Conservation (phyloP, 2,329 filamentous ascomycete genomes). For the Zelopaecilomyces penicillatus region DNA sequence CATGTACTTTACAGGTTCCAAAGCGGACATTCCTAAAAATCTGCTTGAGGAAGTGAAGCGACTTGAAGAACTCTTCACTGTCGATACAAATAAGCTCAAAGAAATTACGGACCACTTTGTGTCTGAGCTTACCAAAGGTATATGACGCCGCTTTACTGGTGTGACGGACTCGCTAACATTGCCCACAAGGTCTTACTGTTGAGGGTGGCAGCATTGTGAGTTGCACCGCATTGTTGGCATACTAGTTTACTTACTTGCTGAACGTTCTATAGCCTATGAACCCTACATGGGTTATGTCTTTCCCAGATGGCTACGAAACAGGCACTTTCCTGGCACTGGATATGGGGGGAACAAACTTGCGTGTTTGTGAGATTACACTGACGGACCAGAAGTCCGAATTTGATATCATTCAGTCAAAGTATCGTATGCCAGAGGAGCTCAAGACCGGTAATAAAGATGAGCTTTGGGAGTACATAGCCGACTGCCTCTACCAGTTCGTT, state of each 20-base stretch:
- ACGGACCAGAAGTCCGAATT: constrained; percentile 83
- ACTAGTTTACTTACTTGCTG: constrained; percentile 8
- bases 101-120: constrained; percentile 85
- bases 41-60: constrained; percentile 70
- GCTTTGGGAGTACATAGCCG: constrained; percentile 91
- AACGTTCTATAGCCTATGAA: constrained; percentile 74
- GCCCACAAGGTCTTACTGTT: constrained; percentile 59
- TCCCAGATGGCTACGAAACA: constrained; percentile 77
- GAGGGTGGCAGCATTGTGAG: constrained; percentile 89
- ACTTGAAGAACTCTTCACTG: constrained; percentile 76
- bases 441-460: constrained; percentile 78
- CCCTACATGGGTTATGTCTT: constrained; percentile 89
- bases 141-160: background rate
- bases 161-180: background rate
- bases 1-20: constrained; percentile 55
- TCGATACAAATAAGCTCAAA: constrained; percentile 75
- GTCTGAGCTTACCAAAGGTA: constrained; percentile 77
- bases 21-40: constrained; percentile 83
- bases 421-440: constrained; percentile 86
- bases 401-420: constrained; percentile 93
- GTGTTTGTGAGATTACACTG: constrained; percentile 87
- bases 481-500: constrained; percentile 85
- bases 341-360: constrained; percentile 92
- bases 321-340: constrained; percentile 86
- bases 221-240: constrained; percentile 11